These are phyloP conservation scores for Malassezia japonica DNA, from an alignment of 1,284 basidiomycete species.

Conservation along the genomic window DNA sequence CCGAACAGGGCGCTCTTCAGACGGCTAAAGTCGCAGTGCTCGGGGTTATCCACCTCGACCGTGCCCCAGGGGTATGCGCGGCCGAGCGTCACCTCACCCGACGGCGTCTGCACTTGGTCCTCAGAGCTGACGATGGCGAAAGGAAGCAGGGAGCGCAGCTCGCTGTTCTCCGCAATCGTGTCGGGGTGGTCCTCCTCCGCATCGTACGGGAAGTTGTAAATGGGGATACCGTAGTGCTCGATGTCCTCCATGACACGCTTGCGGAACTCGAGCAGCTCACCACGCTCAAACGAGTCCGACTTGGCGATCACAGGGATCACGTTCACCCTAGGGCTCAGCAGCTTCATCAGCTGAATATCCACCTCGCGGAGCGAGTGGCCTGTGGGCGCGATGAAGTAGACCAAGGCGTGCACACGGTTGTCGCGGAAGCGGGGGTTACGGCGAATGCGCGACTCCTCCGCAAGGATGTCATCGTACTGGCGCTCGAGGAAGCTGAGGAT, in stretches of 20 bases:
- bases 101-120: slow-evolving; percentile 81
- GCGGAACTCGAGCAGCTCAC: slow-evolving; percentile 68
- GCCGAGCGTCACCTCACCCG: slow-evolving; percentile 76
- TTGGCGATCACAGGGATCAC: slow-evolving; percentile 99
- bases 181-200: slow-evolving; percentile 97
- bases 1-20: slow-evolving; percentile 82
- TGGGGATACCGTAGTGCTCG: slow-evolving; percentile 92
- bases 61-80: slow-evolving; percentile 95
- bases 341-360: slow-evolving; percentile 64
- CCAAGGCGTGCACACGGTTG: slow-evolving; percentile 74
- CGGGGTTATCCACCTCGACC: slow-evolving; percentile 95
- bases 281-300: slow-evolving; percentile 74
- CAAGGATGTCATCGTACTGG: slow-evolving; percentile 98
- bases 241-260: slow-evolving; percentile 98
- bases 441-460: slow-evolving; percentile 97
- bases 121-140: slow-evolving; percentile 97
- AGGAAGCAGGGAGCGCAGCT: slow-evolving; percentile 53
- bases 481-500: slow-evolving; percentile 94
- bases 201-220: slow-evolving; percentile 99
- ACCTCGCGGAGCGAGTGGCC: slow-evolving; percentile 86
- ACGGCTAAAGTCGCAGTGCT: slow-evolving; percentile 92
- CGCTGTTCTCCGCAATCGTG: slow-evolving; percentile 83
- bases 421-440: slow-evolving; percentile 99
- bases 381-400: slow-evolving; percentile 95
- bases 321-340: slow-evolving; percentile 59